Evolutionary conservation across 352 stramenopile genomes (phyloP).

Genomic region (Phytophthora lateralis): DNA sequence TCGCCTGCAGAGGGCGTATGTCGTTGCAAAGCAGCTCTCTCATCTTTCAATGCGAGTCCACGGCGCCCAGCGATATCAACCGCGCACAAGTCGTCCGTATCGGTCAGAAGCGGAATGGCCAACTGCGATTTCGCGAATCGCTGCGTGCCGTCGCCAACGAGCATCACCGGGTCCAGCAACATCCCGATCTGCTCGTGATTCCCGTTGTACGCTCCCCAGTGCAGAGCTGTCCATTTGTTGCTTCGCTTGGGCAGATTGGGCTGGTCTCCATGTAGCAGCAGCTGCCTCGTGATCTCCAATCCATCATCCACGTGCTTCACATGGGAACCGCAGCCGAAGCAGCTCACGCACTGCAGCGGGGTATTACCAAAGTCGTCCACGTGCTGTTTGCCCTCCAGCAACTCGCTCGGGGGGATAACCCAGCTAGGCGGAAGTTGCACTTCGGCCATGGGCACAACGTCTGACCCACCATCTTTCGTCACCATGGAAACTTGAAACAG

Average conservation of each 20-base stretch:
- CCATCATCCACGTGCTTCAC: slow-evolving; percentile 67
- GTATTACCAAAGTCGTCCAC: slow-evolving; percentile 85
- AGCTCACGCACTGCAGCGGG: slow-evolving; percentile 75
- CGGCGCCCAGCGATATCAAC: slow-evolving; percentile 68
- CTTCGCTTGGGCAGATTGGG: slow-evolving; percentile 70
- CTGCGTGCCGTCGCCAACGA: slow-evolving; percentile 7
- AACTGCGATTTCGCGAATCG: slow-evolving; percentile 45
- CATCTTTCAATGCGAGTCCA: slow-evolving; percentile 48
- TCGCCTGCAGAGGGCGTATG: neutral
- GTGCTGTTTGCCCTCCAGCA: slow-evolving; percentile 54
- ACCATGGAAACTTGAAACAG: slow-evolving; percentile 57
- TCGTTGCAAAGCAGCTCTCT: slow-evolving; percentile 43
- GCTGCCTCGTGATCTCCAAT: slow-evolving; percentile 60
- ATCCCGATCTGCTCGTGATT: slow-evolving; percentile 69
- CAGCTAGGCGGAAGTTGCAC: slow-evolving; percentile 54
- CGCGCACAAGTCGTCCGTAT: slow-evolving; percentile 61
- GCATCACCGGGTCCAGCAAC: slow-evolving; percentile 47
- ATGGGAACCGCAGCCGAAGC: slow-evolving; percentile 74
- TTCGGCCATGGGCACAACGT: slow-evolving; percentile 49
- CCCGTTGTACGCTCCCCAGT: slow-evolving; percentile 80
- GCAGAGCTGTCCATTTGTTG: slow-evolving; percentile 75
- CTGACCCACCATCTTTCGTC: slow-evolving; percentile 41
- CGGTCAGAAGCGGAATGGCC: slow-evolving; percentile 62
- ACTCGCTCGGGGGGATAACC: slow-evolving; percentile 43
- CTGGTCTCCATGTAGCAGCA: slow-evolving; percentile 71